Conservation (phyloP, 2,329 filamentous ascomycete genomes). For the Alternaria novae-zelandiae region DNA sequence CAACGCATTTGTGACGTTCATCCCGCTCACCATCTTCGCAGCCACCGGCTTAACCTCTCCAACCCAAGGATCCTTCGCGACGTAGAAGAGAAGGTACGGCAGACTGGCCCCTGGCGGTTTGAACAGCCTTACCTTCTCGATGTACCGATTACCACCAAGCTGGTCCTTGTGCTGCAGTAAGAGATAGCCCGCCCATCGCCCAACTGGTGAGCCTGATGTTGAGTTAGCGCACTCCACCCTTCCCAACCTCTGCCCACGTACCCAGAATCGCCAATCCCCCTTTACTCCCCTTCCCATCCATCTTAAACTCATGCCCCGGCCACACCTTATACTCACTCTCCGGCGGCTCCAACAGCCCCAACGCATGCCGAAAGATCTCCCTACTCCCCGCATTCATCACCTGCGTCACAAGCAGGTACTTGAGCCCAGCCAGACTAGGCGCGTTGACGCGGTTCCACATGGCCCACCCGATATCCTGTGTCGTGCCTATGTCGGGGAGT, state of each 20-base stretch:
- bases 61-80: neutral
- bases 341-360: constrained; percentile 1
- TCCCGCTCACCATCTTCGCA: neutral
- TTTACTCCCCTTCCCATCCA: neutral
- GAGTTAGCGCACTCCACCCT: no score
- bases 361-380: constrained; percentile 2
- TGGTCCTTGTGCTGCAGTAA: constrained; percentile 16
- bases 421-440: neutral
- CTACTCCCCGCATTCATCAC: constrained; percentile 11
- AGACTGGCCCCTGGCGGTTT: neutral
- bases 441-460: constrained; percentile 15
- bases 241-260: no score
- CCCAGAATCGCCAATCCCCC: constrained; percentile 12
- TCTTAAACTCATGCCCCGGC: constrained; percentile 14
- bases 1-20: neutral
- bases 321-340: constrained; percentile 12
- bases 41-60: neutral
- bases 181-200: constrained; percentile 16
- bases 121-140: constrained; percentile 17
- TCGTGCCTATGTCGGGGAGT: constrained; percentile 11
- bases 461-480: constrained; percentile 16
- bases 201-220: constrained; percentile 15
- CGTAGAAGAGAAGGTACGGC: constrained; percentile 16
- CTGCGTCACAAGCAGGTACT: constrained; percentile 16
- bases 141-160: constrained; percentile 13